Base-by-base conservation (phyloP, 495 filamentous ascomycete genomes). In the Aspergillus haitiensis region DNA sequence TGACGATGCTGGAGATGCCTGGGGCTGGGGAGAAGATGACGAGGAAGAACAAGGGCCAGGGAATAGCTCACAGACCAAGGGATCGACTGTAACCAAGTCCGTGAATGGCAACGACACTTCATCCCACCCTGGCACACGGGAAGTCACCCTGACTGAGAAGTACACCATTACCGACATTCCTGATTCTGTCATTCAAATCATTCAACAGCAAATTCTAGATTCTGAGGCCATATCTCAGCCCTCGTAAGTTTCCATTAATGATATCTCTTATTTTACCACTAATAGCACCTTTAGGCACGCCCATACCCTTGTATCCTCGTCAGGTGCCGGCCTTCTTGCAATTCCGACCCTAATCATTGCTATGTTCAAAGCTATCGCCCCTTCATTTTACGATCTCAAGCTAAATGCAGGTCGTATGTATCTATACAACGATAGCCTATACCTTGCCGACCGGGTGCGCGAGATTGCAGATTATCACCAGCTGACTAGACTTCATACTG, bases 111-210 rank as follows among this genome's bases (percentile, higher is more conserved):
- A 61, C 18, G 42, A 48, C 13, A 32, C 51, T 40, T 34, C 62
- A 1, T 59, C 65, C 4, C 51, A 67, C n/a, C 47, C 61, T 11
- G 58, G 68, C 46, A 67, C 77, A n/a, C 76, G 77, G 61, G 84
- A 90, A 62, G 71, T 98, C 55, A 93, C 88, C 0, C 73, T 98
- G 52, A 91, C 81, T 63, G 94, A 98, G 72, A 86, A 79, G 2
- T 97, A 96, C 72, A 92, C 86, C 55, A 86, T 94, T 32, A 96
- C 93, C 8, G 86, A 88, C 32, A 85, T 97, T 61, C 94, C 94
- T 1, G 85, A 89, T 50, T 81, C 84, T 3, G 81, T 97, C 11
- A 73, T 96, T 18, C 77, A 81, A 16, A 81, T 94, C 60, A 83
- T 98, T 55, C 76, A 76, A 37, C 78, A 84, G 37, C 81, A 95